phyloP scores from a whole-genome alignment of 768 basidiomycete genomes.

The Termitomyces sp. region DNA sequence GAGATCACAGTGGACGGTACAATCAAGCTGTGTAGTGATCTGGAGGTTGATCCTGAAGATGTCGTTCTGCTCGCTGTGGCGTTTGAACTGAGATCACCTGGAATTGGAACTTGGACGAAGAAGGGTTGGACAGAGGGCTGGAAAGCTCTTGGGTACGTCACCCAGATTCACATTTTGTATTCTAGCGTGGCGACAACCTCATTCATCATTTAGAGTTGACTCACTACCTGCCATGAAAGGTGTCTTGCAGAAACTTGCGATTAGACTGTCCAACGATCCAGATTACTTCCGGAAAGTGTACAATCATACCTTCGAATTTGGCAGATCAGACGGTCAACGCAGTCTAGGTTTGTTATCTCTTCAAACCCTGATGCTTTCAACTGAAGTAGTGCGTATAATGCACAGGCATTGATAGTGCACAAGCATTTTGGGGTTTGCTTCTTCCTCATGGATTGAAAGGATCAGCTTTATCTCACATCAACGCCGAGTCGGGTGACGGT shows the following conservation, averaged over 20 bases:
- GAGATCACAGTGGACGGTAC: constrained; percentile 78
- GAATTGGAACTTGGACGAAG: constrained; percentile 65
- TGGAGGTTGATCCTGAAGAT: constrained; percentile 70
- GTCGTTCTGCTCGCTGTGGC: constrained; percentile 79
- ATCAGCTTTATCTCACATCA: constrained; percentile 49
- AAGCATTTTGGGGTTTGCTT: constrained; percentile 74
- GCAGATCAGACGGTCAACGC: constrained; percentile 67
- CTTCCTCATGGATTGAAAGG: constrained; percentile 65
- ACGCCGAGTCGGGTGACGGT: constrained; percentile 28
- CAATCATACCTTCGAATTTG: constrained; percentile 76
- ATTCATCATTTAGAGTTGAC: constrained; percentile 54
- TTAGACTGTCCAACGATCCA: constrained; percentile 56
- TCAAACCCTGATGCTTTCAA: not conserved
- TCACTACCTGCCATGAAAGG: constrained; percentile 54
- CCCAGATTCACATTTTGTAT: not conserved
- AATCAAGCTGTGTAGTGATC: constrained; percentile 66
- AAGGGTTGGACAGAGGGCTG: constrained; percentile 79
- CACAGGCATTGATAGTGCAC: constrained; percentile 62
- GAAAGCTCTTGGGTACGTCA: constrained; percentile 57
- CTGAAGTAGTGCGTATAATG: not conserved
- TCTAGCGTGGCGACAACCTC: not conserved
- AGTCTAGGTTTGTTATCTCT: constrained; percentile 54
- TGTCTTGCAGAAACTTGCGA: constrained; percentile 46
- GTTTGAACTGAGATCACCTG: constrained; percentile 71
- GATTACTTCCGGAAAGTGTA: constrained; percentile 77